Conservation (phyloP, 257 asterid species). For the Primulina eburnea region DNA sequence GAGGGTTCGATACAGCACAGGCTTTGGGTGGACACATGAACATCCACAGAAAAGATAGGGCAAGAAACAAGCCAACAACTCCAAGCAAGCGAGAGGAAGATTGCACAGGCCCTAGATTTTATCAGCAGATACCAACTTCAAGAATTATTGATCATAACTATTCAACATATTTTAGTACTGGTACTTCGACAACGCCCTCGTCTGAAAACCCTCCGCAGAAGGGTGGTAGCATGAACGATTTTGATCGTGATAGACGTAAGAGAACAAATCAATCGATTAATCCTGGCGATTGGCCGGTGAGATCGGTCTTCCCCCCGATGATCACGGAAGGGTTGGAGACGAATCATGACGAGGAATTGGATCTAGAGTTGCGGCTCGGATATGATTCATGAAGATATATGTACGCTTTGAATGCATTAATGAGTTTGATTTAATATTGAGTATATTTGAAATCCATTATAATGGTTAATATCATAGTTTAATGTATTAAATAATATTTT, state of each 20-base stretch:
- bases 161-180: constrained; percentile 23
- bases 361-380: constrained; percentile 43
- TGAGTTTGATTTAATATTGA: no score
- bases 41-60: constrained; percentile 40
- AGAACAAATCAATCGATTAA: background rate
- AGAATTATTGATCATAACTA: background rate
- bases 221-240: background rate
- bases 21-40: constrained; percentile 65
- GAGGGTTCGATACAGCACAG: constrained; percentile 51
- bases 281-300: background rate
- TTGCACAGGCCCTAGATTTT: background rate
- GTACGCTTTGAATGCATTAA: no score
- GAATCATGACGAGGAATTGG: constrained; percentile 23
- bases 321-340: background rate
- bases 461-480: no score
- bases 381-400: background rate
- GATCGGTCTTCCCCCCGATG: constrained; percentile 8
- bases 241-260: background rate
- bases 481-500: no score
- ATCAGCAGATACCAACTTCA: background rate
- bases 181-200: background rate
- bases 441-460: no score
- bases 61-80: constrained; percentile 24
- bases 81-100: constrained; percentile 16
- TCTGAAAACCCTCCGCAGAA: background rate